These are phyloP conservation scores for Serendipita sp. DNA, from an alignment of 768 basidiomycete genomes.

Conservation along the genomic window DNA sequence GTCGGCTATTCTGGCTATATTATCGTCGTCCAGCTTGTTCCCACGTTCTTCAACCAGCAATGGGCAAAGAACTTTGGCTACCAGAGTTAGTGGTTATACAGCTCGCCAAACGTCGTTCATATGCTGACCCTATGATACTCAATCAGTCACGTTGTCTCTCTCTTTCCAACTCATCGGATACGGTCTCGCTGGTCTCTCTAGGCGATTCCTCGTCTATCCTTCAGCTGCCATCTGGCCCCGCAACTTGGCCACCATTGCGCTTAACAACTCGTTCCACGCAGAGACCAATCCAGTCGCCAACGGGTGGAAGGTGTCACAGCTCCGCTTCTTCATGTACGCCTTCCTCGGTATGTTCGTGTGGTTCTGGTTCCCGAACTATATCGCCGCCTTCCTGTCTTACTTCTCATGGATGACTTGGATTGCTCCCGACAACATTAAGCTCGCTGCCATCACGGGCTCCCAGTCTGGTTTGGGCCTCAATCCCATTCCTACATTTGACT, in stretches of 20 bases:
- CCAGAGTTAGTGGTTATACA: slow-evolving; percentile 7
- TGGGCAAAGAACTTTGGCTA: slow-evolving; percentile 17
- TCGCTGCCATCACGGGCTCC: slow-evolving; percentile 19
- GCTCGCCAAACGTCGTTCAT: slow-evolving; percentile 9
- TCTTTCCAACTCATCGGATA: slow-evolving; percentile 15
- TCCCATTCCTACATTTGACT: slow-evolving; percentile 24
- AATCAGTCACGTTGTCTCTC: slow-evolving; percentile 6
- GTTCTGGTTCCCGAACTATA: slow-evolving; percentile 20
- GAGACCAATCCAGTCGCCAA: slow-evolving; percentile 14
- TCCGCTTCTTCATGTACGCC: slow-evolving; percentile 12
- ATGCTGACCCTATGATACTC: background rate
- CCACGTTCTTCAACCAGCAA: slow-evolving; percentile 16
- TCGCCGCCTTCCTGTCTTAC: slow-evolving; percentile 15
- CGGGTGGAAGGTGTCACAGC: slow-evolving; percentile 15
- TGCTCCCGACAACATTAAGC: slow-evolving; percentile 21
- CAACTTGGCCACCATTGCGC: slow-evolving; percentile 18
- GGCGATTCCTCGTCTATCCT: slow-evolving; percentile 16
- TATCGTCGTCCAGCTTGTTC: slow-evolving; percentile 14
- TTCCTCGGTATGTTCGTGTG: slow-evolving; percentile 14
- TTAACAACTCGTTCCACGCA: slow-evolving; percentile 17
- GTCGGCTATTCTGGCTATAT: slow-evolving; percentile 18
- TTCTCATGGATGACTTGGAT: slow-evolving; percentile 27
- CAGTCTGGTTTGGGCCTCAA: slow-evolving; percentile 23
- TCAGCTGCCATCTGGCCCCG: slow-evolving; percentile 17
- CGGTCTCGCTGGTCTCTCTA: slow-evolving; percentile 14